These are phyloP conservation scores for Thuja plicata DNA, from an alignment of 83 land plant species.

Conservation along the genomic window DNA sequence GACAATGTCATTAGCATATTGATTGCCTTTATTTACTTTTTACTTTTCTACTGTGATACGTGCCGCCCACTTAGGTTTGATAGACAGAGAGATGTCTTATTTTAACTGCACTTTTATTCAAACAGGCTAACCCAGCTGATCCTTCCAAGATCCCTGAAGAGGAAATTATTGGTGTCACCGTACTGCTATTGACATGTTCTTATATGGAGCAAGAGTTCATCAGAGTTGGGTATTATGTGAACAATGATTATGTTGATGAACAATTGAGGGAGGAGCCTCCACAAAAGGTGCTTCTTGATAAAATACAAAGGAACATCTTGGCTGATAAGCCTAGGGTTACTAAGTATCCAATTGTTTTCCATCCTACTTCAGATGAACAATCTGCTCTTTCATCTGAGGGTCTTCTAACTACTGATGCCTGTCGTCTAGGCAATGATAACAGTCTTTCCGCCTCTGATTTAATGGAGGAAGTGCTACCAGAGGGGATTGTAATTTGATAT, in stretches of 20 bases:
- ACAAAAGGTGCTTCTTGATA: conserved; percentile 56
- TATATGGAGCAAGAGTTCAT: conserved; percentile 78
- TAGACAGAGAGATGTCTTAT: background rate
- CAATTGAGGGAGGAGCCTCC: conserved; percentile 78
- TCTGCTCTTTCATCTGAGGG: background rate
- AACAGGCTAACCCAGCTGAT: conserved; percentile 80
- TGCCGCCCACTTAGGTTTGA: background rate
- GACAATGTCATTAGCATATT: background rate
- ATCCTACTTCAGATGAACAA: conserved; percentile 45
- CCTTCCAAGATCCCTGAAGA: conserved; percentile 74
- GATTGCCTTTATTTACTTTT: background rate
- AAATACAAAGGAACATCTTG: conserved; percentile 67
- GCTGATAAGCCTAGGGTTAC: conserved; percentile 83
- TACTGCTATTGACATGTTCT: conserved; percentile 71
- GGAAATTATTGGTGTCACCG: conserved; percentile 83
- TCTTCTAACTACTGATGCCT: background rate
- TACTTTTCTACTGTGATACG: background rate
- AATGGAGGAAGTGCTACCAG: conserved; percentile 5
- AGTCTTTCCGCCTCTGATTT: conserved; percentile 9
- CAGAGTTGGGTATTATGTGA: conserved; percentile 79
- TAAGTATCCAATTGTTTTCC: conserved; percentile 78
- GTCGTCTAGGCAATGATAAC: conserved; percentile 3
- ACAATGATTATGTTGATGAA: conserved; percentile 78
- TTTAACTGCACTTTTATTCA: background rate
- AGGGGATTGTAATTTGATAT: conserved; percentile 2